Conservation (phyloP, 371 early-diverging fungal genomes). For the Lichtheimia corymbifera region DNA sequence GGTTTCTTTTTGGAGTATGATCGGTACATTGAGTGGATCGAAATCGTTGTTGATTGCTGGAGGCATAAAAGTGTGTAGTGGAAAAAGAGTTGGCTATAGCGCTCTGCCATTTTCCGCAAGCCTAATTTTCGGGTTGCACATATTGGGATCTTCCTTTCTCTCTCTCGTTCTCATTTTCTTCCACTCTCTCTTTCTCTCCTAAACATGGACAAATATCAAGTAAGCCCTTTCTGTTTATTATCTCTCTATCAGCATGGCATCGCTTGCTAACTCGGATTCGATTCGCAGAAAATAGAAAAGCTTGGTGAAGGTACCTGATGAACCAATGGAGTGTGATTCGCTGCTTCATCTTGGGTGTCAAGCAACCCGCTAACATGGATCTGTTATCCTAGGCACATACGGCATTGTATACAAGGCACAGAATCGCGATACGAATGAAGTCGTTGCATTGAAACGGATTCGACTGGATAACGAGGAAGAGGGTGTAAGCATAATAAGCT, state of each 20-base stretch:
- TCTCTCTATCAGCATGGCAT: neutral
- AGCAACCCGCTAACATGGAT: neutral
- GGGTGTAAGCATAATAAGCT: slow-evolving; percentile 59
- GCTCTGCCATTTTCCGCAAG: neutral
- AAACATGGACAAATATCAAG: slow-evolving; percentile 82
- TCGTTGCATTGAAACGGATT: slow-evolving; percentile 98
- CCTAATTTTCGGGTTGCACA: neutral
- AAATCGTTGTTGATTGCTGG: neutral
- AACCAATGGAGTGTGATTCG: too few relatives aligned
- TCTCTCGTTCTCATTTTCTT: neutral
- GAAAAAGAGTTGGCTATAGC: too few relatives aligned
- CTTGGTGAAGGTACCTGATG: slow-evolving; percentile 76
- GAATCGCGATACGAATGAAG: slow-evolving; percentile 87
- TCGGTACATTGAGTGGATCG: neutral
- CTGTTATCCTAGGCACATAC: slow-evolving; percentile 71
- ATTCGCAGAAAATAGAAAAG: slow-evolving; percentile 83
- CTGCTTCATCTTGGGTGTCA: too few relatives aligned
- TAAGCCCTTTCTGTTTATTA: slow-evolving; percentile 20
- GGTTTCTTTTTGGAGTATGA: neutral
- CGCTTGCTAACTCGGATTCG: neutral
- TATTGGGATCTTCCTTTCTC: too few relatives aligned
- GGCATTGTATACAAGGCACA: slow-evolving; percentile 98
- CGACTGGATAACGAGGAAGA: slow-evolving; percentile 97
- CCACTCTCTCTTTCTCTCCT: slow-evolving; percentile 2
- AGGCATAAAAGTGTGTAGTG: too few relatives aligned